Evolutionary conservation across 495 filamentous ascomycete genomes (phyloP).

Genomic region (Thermothielavioides terrestris): DNA sequence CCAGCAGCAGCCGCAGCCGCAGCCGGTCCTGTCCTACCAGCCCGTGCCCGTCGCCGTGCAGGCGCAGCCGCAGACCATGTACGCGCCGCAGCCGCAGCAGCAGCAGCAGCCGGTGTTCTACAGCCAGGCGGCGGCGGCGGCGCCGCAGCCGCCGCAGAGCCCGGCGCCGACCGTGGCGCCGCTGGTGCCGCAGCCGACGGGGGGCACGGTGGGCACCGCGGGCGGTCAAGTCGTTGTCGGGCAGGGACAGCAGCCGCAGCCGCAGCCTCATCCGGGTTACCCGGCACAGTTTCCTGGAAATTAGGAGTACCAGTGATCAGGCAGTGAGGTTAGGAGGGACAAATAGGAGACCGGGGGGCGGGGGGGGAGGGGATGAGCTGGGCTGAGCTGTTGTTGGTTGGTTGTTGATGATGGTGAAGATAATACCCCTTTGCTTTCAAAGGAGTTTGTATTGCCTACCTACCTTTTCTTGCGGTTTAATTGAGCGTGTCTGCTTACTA

Average conservation of each 20-base stretch:
- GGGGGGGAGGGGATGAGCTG: not conserved
- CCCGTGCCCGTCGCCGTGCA: too few species aligned
- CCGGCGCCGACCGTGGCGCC: not conserved
- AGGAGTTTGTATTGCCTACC: too few species aligned
- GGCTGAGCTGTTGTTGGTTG: too few species aligned
- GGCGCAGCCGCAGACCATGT: too few species aligned
- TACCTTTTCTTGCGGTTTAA: too few species aligned
- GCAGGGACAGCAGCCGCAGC: not conserved
- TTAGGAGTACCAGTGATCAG: not conserved
- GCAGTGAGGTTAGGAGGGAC: not conserved
- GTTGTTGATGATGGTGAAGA: too few species aligned
- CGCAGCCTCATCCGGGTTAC: too few species aligned
- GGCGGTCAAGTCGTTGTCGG: not conserved
- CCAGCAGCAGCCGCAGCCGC: not conserved
- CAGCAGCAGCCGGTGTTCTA: not conserved
- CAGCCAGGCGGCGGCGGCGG: not conserved
- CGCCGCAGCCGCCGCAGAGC: not conserved
- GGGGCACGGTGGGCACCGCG: not conserved
- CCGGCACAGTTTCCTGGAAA: not conserved
- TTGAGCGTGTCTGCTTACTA: too few species aligned
- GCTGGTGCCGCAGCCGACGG: not conserved
- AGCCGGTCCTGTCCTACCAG: not conserved
- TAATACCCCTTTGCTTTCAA: too few species aligned
- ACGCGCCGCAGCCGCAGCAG: constrained; percentile 6
- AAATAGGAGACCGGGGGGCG: not conserved